Percentiles rank a stretch among this genome's conserved stretches.
phyloP scores from a whole-genome alignment of 2,329 filamentous ascomycete genomes.

The Stagonosporopsis cucurbitacearum region DNA sequence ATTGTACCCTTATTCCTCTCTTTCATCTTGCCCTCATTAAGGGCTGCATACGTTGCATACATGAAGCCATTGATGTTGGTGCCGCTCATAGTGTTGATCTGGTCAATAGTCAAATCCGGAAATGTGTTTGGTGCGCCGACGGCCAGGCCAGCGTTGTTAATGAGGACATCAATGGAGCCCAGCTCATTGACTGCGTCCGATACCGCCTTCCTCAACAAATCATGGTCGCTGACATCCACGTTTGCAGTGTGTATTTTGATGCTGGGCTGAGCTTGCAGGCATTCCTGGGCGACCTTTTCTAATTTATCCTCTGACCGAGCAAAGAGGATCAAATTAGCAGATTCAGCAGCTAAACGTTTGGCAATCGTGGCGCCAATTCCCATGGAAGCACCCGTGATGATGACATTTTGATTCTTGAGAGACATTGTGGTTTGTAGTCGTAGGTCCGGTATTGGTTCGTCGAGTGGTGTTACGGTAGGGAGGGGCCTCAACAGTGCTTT shows the following conservation, averaged over 20 bases:
- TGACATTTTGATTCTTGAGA: slow-evolving; percentile 31
- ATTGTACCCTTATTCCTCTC: slow-evolving; percentile 53
- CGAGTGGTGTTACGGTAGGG: not conserved
- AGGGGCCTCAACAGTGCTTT: not conserved
- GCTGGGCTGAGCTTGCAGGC: slow-evolving; percentile 11
- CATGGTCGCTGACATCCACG: slow-evolving; percentile 46
- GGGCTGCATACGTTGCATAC: slow-evolving; percentile 54
- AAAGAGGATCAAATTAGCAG: slow-evolving; percentile 54
- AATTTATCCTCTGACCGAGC: slow-evolving; percentile 48
- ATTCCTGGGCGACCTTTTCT: slow-evolving; percentile 24
- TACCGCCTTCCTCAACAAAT: slow-evolving; percentile 36
- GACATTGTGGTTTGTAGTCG: slow-evolving; percentile 26
- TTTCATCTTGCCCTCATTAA: slow-evolving; percentile 54
- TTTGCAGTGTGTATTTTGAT: slow-evolving; percentile 37
- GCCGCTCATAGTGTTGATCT: slow-evolving; percentile 55
- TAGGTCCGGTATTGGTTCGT: not conserved
- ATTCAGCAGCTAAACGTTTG: slow-evolving; percentile 46
- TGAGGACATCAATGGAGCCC: slow-evolving; percentile 53
- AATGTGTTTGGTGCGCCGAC: slow-evolving; percentile 55
- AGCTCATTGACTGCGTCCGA: slow-evolving; percentile 34
- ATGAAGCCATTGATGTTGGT: slow-evolving; percentile 60
- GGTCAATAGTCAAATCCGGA: slow-evolving; percentile 50
- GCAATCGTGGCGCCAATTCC: slow-evolving; percentile 58
- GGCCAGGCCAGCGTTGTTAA: slow-evolving; percentile 59
- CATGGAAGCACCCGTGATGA: slow-evolving; percentile 54